Evolutionary conservation across 208 protist genomes (phyloP), one percentile per base, ranked within the genome.

Genomic region (Crithidia expoeki): DNA sequence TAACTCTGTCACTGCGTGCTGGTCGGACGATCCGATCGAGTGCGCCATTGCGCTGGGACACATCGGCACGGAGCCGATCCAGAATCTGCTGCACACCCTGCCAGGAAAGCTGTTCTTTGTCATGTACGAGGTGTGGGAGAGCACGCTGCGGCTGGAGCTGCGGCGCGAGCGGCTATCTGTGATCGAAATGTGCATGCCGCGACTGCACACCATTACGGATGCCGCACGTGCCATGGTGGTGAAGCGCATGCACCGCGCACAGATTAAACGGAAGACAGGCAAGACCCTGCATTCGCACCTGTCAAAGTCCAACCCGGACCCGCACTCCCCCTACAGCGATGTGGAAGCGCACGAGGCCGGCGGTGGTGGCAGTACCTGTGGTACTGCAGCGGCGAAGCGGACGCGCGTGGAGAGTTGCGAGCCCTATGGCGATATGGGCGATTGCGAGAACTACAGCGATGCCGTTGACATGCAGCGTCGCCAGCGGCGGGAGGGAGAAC

Each of bases 81-180:
- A 81, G 34, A 42, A 44, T 47, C 30, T 61, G 27, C 76, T 83
- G 12, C 46, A 21, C 30, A 65, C 14, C 21, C n/a, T 84, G 12
- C 68, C 76, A 2, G 19, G 16, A 25, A 64, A 78, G 73, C 65
- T 90, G 3, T 69, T 69, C 59, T 74, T 81, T 61, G 56, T 85
- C 55, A 83, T 68, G 68, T 90, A 87, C 65, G 85, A 90, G 58
- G 62, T 80, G 21, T 86, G 78, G 75, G 85, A 83, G 55, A 85
- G 75, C 32, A 83, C 85, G 38, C 76, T 86, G 60, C 85, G 79
- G 33, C 70, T 84, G 40, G 71, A 90, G 68, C 75, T 90, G 33
- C 78, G 85, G 4, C 70, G 66, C 6, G 85, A 90, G 69, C 81
- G 85, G 0, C 34, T 90, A 25, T 40, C 66, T 12, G n/a, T 83